Conservation (phyloP, 805 yeast genomes). For the Wickerhamomyces chambardii region DNA sequence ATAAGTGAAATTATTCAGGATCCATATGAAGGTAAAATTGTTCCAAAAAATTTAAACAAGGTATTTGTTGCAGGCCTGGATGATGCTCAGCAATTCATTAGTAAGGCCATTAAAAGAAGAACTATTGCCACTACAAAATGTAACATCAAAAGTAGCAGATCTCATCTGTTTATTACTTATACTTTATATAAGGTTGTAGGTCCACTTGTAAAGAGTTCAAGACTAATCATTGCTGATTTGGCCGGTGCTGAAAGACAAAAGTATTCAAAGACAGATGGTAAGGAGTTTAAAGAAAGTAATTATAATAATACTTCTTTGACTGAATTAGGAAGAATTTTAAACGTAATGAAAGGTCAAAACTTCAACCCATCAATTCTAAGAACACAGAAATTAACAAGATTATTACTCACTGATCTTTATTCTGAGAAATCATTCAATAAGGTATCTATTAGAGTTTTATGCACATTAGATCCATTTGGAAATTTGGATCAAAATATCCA, state of each 20-base stretch:
- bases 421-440: not conserved
- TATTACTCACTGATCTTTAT: slow-evolving; percentile 34
- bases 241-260: slow-evolving; percentile 47
- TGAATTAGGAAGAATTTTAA: slow-evolving; percentile 40
- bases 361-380: slow-evolving; percentile 34
- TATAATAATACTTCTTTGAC: slow-evolving; percentile 39
- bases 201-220: slow-evolving; percentile 18
- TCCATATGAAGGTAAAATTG: slow-evolving; percentile 31
- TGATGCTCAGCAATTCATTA: slow-evolving; percentile 28
- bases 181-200: slow-evolving; percentile 24
- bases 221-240: slow-evolving; percentile 40
- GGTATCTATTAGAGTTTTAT: slow-evolving; percentile 10
- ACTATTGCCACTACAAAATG: slow-evolving; percentile 33
- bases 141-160: slow-evolving; percentile 36
- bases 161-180: slow-evolving; percentile 41
- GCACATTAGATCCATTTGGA: slow-evolving; percentile 18
- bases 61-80: slow-evolving; percentile 25
- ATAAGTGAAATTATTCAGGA: slow-evolving; percentile 32
- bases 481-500: slow-evolving; percentile 9
- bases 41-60: slow-evolving; percentile 33
- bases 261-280: slow-evolving; percentile 33
- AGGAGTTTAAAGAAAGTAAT: slow-evolving; percentile 36
- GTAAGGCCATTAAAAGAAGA: slow-evolving; percentile 28
- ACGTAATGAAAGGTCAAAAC: slow-evolving; percentile 27
- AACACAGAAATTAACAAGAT: slow-evolving; percentile 38